A percentile compares a stretch with the other conserved stretches of the same genome.
Conservation (phyloP, 2,329 filamentous ascomycete species). For the Verticillium dahliae region DNA sequence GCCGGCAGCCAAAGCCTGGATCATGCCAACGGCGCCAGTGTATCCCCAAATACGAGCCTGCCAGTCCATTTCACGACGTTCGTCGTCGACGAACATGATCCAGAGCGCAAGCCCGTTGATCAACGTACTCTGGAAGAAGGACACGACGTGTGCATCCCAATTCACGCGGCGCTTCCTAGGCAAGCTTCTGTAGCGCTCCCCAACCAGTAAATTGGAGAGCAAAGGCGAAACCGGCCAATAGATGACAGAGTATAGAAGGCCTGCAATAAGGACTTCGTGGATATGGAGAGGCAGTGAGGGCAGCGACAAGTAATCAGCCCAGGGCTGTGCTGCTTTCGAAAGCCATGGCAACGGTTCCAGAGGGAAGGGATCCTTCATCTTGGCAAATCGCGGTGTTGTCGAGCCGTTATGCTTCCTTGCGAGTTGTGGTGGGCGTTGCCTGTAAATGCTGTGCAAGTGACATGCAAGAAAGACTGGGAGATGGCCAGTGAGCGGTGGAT, state of each 20-base stretch:
- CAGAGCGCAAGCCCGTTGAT: constrained; percentile 70
- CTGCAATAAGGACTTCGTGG: constrained; percentile 66
- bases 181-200: constrained; percentile 58
- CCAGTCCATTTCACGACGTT: constrained; percentile 59
- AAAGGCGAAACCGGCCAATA: constrained; percentile 61
- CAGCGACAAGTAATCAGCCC: constrained; percentile 55
- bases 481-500: neutral
- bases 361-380: constrained; percentile 70
- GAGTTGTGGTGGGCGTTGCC: neutral
- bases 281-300: constrained; percentile 67
- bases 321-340: constrained; percentile 51
- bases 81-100: constrained; percentile 62
- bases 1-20: constrained; percentile 69
- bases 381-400: constrained; percentile 9
- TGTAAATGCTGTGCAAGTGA: neutral
- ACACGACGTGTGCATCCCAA: constrained; percentile 84
- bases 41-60: constrained; percentile 72
- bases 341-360: constrained; percentile 54
- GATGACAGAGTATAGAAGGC: constrained; percentile 62
- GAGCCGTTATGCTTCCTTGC: neutral
- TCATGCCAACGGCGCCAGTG: constrained; percentile 62
- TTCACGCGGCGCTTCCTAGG: constrained; percentile 59
- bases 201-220: constrained; percentile 56
- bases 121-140: constrained; percentile 67
- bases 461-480: neutral